These are phyloP conservation scores for Ceriops tagal DNA, from an alignment of 345 rosid species.

Conservation along the genomic window DNA sequence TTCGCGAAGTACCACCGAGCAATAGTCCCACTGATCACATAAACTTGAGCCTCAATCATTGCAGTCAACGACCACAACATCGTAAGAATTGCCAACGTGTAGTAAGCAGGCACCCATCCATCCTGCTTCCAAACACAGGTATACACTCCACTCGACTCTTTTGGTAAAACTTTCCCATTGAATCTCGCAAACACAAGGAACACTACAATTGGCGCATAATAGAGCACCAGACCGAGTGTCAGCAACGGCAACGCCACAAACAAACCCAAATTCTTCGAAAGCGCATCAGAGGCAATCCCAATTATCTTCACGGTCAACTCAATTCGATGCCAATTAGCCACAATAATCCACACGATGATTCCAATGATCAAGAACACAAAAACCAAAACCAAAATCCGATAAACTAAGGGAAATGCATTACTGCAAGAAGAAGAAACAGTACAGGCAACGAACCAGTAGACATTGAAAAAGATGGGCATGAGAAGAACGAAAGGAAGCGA, in stretches of 20 bases:
- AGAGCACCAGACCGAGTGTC: slow-evolving; percentile 49
- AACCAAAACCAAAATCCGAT: slow-evolving; percentile 63
- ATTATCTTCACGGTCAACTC: slow-evolving; percentile 73
- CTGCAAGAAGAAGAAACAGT: slow-evolving; percentile 65
- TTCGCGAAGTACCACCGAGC: slow-evolving; percentile 89
- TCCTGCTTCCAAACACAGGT: slow-evolving; percentile 82
- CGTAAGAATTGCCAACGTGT: slow-evolving; percentile 64
- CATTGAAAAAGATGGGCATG: slow-evolving; percentile 62
- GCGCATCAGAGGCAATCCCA: slow-evolving; percentile 76
- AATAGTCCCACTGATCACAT: slow-evolving; percentile 78
- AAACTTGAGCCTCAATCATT: slow-evolving; percentile 78
- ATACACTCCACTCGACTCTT: slow-evolving; percentile 51
- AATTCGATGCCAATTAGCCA: slow-evolving; percentile 76
- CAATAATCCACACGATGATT: slow-evolving; percentile 66
- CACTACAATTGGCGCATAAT: slow-evolving; percentile 69
- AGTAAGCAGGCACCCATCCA: slow-evolving; percentile 93
- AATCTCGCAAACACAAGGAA: slow-evolving; percentile 73
- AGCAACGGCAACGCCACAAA: slow-evolving; percentile 61
- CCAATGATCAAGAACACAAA: slow-evolving; percentile 68
- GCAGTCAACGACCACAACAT: slow-evolving; percentile 86
- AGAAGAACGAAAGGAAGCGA: slow-evolving; percentile 73
- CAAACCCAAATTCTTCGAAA: slow-evolving; percentile 65
- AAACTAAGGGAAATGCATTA: slow-evolving; percentile 56
- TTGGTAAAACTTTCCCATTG: slow-evolving; percentile 66
- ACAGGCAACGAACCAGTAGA: slow-evolving; percentile 94